Conservation (phyloP, 805 yeast genomes). For the Suhomyces vadensis region DNA sequence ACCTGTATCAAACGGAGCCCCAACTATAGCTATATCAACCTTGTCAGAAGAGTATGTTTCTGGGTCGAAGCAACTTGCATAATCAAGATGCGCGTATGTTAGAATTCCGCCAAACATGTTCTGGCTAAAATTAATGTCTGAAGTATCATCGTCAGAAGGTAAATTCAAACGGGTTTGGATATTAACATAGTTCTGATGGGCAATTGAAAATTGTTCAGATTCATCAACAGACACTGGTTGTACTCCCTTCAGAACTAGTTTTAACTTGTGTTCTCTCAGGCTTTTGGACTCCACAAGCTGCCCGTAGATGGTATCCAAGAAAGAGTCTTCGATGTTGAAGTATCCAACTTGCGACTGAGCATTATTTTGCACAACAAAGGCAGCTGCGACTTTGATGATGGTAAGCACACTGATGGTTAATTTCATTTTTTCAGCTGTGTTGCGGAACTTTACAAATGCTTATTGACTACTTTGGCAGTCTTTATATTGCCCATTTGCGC, state of each 20-base stretch:
- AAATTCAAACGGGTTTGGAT: constrained; percentile 23
- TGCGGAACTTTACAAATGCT: background rate
- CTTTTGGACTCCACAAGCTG: constrained; percentile 21
- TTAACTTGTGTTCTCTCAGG: constrained; percentile 11
- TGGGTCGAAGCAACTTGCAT: constrained; percentile 50
- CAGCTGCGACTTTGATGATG: background rate
- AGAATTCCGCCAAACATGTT: constrained; percentile 50
- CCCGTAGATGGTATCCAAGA: constrained; percentile 29
- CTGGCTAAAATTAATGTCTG: constrained; percentile 21
- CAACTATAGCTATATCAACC: constrained; percentile 55
- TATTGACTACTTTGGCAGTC: background rate
- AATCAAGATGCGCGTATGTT: constrained; percentile 53
- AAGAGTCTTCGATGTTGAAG: constrained; percentile 9
- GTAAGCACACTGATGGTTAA: background rate
- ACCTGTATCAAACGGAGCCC: constrained; percentile 62
- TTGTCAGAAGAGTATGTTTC: constrained; percentile 9
- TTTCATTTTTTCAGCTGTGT: background rate
- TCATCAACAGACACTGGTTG: background rate
- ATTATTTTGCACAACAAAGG: background rate
- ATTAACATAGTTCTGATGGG: constrained; percentile 15
- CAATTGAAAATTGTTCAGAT: background rate
- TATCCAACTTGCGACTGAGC: background rate
- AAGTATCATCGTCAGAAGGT: constrained; percentile 38
- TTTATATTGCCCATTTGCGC: background rate
- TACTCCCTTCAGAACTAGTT: background rate